Base-by-base conservation (phyloP, 2,329 filamentous ascomycete species). In the Alternaria sp. region DNA sequence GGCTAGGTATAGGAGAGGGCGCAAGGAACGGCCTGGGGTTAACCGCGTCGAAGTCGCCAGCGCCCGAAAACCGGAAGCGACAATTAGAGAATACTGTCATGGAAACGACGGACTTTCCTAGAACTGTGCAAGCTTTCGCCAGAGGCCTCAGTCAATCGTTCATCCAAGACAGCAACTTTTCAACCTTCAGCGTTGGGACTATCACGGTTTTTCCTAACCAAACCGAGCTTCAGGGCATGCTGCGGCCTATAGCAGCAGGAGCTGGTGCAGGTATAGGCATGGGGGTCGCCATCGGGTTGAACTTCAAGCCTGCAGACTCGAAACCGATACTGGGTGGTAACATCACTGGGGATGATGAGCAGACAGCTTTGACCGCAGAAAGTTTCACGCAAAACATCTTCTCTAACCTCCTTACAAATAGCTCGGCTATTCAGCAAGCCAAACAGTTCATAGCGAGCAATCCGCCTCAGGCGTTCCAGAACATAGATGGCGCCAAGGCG, bases 221-320 rank as follows among this genome's bases (percentile, higher is more conserved):
- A 22, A 4, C 60, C 6, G 57, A 67, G 22, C 36, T 71, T n/a
- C 57, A 63, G 28, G 53, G 50, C 2, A 66, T 65, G 60, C 34
- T 75, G 18, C 52, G 66, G 1, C 65, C 68, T 16, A 38, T 75
- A 5, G 71, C 67, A n/a, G 64, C 71, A 18, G 73, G 73, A 12
- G 69, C 71, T 52, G 73, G 73, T 27, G 69, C 72, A 5, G 73
- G 73, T 2, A 68, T 74, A 34, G 73, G 73, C 1, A 64, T 69
- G 55, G 72, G 73, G 0, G 28, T 69, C 3, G 69, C 73, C 1
- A 57, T 74, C 36, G 72, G 73, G 2, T 36, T 75, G 11, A 55
- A 59, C 4, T 54, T 67, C 45, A 71, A 64, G 12, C 6, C 62
- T 28, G 50, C 32, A 6, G 53, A 62, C 9, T 59, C 61, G 3